These are phyloP conservation scores for Sporothrix sp. DNA, from an alignment of 2,329 filamentous ascomycete genomes.

Conservation along the genomic window DNA sequence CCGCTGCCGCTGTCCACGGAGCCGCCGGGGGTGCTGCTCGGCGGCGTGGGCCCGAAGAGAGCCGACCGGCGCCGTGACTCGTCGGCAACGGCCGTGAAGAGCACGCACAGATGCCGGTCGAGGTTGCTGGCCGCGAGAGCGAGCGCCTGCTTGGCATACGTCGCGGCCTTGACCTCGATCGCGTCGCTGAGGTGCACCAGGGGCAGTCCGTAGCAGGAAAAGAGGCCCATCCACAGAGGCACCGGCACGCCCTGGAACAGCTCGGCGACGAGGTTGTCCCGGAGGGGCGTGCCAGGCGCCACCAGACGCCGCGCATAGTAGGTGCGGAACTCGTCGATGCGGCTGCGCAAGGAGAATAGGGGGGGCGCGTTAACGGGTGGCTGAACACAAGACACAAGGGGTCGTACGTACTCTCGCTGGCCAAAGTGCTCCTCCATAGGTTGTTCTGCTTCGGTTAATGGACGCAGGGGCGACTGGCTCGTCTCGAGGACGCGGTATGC, in stretches of 20 bases:
- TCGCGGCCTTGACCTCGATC: background rate
- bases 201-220: slow-evolving; percentile 1
- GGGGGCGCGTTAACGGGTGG: too few species aligned
- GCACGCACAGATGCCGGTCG: background rate
- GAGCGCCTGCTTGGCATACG: background rate
- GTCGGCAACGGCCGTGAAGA: background rate
- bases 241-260: background rate
- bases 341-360: background rate
- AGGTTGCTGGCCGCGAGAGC: background rate
- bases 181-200: slow-evolving; percentile 1
- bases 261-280: background rate
- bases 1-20: background rate
- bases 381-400: too few species aligned
- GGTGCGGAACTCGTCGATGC: slow-evolving; percentile 2
- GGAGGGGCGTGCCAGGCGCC: background rate
- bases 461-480: background rate
- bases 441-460: background rate
- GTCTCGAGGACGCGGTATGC: background rate
- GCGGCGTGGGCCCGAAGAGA: background rate
- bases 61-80: background rate
- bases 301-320: background rate
- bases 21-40: too few species aligned
- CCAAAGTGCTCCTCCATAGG: slow-evolving; percentile 1
- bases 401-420: background rate
- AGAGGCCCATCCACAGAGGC: slow-evolving; percentile 1